Evolutionary conservation across 2,329 filamentous ascomycete genomes (phyloP).

Genomic region (Pseudovirgaria hyperparasitica): DNA sequence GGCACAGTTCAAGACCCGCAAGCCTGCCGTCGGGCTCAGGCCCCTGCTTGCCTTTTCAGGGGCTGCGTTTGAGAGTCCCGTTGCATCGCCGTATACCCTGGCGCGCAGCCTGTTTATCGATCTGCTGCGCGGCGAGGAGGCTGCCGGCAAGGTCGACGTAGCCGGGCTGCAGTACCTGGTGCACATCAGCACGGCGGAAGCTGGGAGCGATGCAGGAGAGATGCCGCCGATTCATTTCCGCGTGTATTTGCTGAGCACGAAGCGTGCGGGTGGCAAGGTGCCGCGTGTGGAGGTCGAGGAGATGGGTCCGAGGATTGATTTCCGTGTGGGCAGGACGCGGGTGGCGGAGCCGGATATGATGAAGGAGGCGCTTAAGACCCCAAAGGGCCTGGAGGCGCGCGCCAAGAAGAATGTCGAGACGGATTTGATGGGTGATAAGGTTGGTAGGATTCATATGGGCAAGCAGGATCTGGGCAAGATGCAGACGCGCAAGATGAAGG

Average conservation of each 20-base stretch:
- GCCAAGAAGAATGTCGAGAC: constrained; percentile 96
- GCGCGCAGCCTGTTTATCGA: constrained; percentile 81
- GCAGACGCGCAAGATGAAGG: constrained; percentile 99
- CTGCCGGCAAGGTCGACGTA: constrained; percentile 79
- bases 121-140: constrained; percentile 75
- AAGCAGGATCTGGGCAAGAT: constrained; percentile 77
- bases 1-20: constrained; percentile 56
- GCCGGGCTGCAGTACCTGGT: constrained; percentile 89
- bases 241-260: constrained; percentile 75
- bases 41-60: constrained; percentile 89
- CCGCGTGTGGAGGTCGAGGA: constrained; percentile 89
- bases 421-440: constrained; percentile 88
- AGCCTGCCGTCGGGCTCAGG: constrained; percentile 62
- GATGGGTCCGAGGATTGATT: constrained; percentile 89
- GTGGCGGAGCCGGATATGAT: constrained; percentile 66
- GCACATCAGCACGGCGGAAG: constrained; percentile 58
- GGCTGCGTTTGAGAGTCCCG: constrained; percentile 72
- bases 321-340: constrained; percentile 67
- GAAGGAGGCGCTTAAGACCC: constrained; percentile 85
- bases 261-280: constrained; percentile 73
- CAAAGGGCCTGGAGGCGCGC: constrained; percentile 59
- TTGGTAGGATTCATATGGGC: constrained; percentile 82
- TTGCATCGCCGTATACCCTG: constrained; percentile 66
- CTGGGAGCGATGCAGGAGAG: constrained; percentile 29
- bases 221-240: constrained; percentile 49